Evolutionary conservation across 2,329 filamentous ascomycete species (phyloP), one percentile per base, ranked within the genome.

Genomic region (Calonectria hawksworthii): DNA sequence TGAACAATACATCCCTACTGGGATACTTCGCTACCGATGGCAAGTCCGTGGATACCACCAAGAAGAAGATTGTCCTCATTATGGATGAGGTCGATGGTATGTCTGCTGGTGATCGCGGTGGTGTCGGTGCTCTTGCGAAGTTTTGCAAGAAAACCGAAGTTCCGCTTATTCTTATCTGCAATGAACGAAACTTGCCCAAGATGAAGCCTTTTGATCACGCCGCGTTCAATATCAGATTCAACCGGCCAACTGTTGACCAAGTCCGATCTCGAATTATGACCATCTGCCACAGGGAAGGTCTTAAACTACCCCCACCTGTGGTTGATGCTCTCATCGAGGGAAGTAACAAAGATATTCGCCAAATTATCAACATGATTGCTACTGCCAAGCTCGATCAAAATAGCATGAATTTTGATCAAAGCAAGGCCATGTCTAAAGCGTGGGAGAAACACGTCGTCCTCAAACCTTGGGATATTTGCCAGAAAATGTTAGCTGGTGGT

Each of bases 31-130:
- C 96, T 9, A 93, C 92, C 3, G 94, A 96, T 71, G 94, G 94
- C 30, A 95, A 97, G 85, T 91, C 93, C 72, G 93, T 98, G 4
- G 94, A 98, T 56, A 86, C 88, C 6, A 89, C 89, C 21, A 99
- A 97, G 88, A 98, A 98, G 88, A 98, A 98, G 80, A 92, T 99
- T 41, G 95, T 98, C 8, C 88, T 99, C 64, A 95, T 99, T 86
- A 99, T 99, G 97, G 97, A 99, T 80, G 97, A 99, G 86, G 97
- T 99, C 6, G 97, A 99, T 81, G 97, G 97, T 68, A 99, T 99
- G 97, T 99, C 96, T 75, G 96, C 95, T 44, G 97, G 97, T 83
- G 97, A 99, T 83, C 93, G 97, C 75, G 97, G 97, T 78, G 97
- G 97, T 84, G 97, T 99, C 63, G 97, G 96, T 66, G 97, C 97